phyloP scores from a whole-genome alignment of 2,329 filamentous ascomycete species.

The Penicillium crustosum region DNA sequence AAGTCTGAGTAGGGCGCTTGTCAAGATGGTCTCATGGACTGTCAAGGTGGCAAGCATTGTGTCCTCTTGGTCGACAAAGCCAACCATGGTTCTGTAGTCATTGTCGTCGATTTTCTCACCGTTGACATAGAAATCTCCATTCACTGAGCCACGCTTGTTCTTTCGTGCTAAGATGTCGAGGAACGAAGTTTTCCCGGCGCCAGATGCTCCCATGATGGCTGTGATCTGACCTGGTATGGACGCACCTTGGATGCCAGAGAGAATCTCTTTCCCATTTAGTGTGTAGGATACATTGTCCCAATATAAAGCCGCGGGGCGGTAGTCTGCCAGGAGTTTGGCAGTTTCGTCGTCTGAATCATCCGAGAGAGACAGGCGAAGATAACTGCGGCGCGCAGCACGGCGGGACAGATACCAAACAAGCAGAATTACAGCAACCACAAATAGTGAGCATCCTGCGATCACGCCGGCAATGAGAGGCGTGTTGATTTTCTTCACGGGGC shows the following conservation, averaged over 20 bases:
- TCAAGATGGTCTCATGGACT: conserved; percentile 96
- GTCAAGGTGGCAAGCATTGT: conserved; percentile 94
- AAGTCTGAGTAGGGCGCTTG: conserved; percentile 86
- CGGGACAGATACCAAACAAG: conserved; percentile 84
- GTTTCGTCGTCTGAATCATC: conserved; percentile 89
- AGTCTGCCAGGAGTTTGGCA: conserved; percentile 82
- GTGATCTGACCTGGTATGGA: conserved; percentile 95
- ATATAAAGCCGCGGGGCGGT: conserved; percentile 83
- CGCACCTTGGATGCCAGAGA: conserved; percentile 75
- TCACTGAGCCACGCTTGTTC: conserved; percentile 81
- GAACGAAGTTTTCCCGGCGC: conserved; percentile 96
- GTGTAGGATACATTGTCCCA: conserved; percentile 86
- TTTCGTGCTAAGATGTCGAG: conserved; percentile 93
- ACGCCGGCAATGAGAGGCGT: conserved; percentile 92
- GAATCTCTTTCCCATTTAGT: conserved; percentile 83
- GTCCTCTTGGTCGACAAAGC: conserved; percentile 97
- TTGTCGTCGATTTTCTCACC: conserved; percentile 82
- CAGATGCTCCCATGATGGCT: conserved; percentile 97
- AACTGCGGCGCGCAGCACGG: conserved; percentile 60
- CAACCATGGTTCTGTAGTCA: conserved; percentile 88
- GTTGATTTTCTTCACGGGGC: conserved; percentile 91
- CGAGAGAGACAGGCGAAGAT: conserved; percentile 70
- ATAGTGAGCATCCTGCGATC: conserved; percentile 81
- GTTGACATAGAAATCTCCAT: conserved; percentile 87
- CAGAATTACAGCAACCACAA: conserved; percentile 83